phyloP scores from a whole-genome alignment of 768 basidiomycete species.

The Lactifluus rugatus region DNA sequence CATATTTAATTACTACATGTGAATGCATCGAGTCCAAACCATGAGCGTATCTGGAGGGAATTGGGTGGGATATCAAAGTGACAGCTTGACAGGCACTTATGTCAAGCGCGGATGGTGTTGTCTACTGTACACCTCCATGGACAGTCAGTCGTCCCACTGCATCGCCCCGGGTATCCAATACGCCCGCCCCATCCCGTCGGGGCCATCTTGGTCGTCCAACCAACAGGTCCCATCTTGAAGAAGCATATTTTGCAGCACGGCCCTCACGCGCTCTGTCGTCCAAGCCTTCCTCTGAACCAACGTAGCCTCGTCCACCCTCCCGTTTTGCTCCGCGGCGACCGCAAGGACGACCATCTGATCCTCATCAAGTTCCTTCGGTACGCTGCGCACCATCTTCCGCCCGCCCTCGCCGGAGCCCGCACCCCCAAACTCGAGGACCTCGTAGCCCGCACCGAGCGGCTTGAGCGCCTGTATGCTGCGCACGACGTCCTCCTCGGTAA shows the following conservation, averaged over 20 bases:
- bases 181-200: conserved; percentile 40
- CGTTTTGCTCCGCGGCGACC: conserved; percentile 56
- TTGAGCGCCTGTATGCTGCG: conserved; percentile 79
- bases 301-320: conserved; percentile 55
- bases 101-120: too few species aligned
- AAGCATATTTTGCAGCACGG: conserved; percentile 84
- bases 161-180: conserved; percentile 90
- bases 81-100: background rate
- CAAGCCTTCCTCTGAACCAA: conserved; percentile 60
- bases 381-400: conserved; percentile 73
- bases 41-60: background rate
- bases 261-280: conserved; percentile 64
- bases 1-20: background rate
- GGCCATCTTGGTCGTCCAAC: conserved; percentile 80
- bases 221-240: conserved; percentile 87
- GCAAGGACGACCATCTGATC: conserved; percentile 82
- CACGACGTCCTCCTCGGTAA: conserved; percentile 80
- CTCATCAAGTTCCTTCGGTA: conserved; percentile 83
- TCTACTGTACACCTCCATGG: background rate
- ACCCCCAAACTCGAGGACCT: conserved; percentile 62
- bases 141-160: conserved; percentile 62
- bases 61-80: background rate
- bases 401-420: conserved; percentile 38
- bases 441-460: conserved; percentile 88
- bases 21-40: background rate